A percentile compares a stretch with the other conserved stretches of the same genome.
phyloP scores from a whole-genome alignment of 441 rosid genomes.

The Melianthus villosus region DNA sequence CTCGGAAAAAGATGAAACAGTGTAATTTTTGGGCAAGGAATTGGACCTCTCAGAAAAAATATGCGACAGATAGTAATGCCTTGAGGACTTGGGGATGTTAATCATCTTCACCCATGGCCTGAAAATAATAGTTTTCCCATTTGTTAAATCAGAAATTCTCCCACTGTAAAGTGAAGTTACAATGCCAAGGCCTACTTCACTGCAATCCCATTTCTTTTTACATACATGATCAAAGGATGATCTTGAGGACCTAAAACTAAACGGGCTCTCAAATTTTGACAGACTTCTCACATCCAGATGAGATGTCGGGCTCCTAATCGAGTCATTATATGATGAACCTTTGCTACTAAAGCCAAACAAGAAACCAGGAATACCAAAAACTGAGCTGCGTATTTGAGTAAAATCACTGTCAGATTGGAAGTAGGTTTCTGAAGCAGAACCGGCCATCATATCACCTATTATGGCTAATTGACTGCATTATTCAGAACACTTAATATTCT shows the following conservation, averaged over 20 bases:
- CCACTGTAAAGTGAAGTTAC: conserved; percentile 22
- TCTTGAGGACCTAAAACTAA: conserved; percentile 8
- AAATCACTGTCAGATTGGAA: conserved; percentile 17
- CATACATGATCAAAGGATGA: not conserved
- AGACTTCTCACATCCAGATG: conserved; percentile 9
- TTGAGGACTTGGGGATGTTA: conserved; percentile 3
- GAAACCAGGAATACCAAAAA: conserved; percentile 22
- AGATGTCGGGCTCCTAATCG: conserved; percentile 10
- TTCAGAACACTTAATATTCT: conserved; percentile 6
- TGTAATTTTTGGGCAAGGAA: conserved; percentile 29
- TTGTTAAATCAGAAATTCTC: conserved; percentile 17
- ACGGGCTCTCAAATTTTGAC: conserved; percentile 8
- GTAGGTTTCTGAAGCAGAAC: conserved; percentile 17
- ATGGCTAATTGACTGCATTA: conserved; percentile 4
- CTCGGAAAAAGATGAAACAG: conserved; percentile 13
- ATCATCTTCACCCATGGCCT: conserved; percentile 33
- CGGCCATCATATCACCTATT: conserved; percentile 19
- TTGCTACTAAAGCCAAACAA: conserved; percentile 8
- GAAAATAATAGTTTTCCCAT: conserved; percentile 30
- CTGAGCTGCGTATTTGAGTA: conserved; percentile 20
- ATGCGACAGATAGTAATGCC: not conserved
- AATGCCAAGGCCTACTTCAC: conserved; percentile 46
- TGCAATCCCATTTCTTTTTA: conserved; percentile 11
- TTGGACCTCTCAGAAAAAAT: conserved; percentile 16
- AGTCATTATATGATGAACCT: conserved; percentile 7